Conservation (phyloP, 1,284 basidiomycete genomes). For the Trichosporon sp. region DNA sequence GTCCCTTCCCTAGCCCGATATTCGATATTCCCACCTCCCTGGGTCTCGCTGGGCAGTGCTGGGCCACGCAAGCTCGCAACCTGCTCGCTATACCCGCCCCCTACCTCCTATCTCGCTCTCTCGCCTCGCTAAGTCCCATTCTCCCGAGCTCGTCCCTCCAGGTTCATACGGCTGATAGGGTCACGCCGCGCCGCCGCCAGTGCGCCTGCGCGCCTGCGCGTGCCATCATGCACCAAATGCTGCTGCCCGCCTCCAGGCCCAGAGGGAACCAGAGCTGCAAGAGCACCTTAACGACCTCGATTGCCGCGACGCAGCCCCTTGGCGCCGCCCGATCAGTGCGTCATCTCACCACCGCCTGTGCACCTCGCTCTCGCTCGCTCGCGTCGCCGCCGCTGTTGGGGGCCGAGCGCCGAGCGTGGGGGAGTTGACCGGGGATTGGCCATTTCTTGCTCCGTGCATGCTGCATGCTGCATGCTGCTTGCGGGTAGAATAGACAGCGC, state of each 20-base stretch:
- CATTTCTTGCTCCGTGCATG: background rate
- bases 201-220: too few species aligned
- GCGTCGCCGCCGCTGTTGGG: background rate
- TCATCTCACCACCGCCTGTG: background rate
- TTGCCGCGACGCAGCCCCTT: background rate
- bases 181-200: background rate
- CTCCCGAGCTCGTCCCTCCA: slow-evolving; percentile 13
- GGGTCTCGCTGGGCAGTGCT: too few species aligned
- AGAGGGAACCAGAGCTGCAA: too few species aligned
- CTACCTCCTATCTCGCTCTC: slow-evolving; percentile 2
- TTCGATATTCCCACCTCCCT: background rate
- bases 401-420: slow-evolving; percentile 6
- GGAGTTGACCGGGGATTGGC: background rate
- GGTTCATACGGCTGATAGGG: background rate
- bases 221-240: too few species aligned
- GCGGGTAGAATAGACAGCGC: too few species aligned
- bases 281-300: background rate
- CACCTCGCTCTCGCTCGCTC: background rate
- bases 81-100: background rate
- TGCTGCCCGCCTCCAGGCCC: too few species aligned
- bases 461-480: background rate
- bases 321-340: background rate
- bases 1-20: background rate
- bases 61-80: too few species aligned
- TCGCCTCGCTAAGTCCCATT: slow-evolving; percentile 11